Evolutionary conservation across 179 eudicot species (phyloP).

Genomic region (Patellifolia procumbens): DNA sequence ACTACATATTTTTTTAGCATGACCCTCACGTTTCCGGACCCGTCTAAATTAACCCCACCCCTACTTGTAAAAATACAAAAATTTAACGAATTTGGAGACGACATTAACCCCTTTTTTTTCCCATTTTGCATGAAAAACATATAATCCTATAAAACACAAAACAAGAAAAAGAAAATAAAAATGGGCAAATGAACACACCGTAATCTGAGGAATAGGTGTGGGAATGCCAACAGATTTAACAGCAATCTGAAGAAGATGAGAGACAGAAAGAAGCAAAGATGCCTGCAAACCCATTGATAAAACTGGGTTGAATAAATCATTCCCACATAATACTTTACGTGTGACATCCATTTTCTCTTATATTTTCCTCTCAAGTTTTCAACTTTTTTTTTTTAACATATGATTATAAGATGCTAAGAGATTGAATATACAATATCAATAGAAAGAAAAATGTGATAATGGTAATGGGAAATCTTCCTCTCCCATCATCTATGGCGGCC

Average conservation of each 20-base stretch:
- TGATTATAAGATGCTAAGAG: neutral
- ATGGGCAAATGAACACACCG: constrained; percentile 58
- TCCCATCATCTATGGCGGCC: constrained; percentile 15
- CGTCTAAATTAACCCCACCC: too few relatives aligned
- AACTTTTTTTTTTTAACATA: neutral
- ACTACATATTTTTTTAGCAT: too few relatives aligned
- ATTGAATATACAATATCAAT: neutral
- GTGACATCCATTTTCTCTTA: constrained; percentile 39
- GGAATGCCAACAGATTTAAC: constrained; percentile 67
- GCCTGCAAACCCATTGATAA: constrained; percentile 65
- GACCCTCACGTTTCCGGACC: too few relatives aligned
- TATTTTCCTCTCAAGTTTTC: neutral
- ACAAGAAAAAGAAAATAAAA: neutral
- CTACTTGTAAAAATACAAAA: too few relatives aligned
- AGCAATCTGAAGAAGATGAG: constrained; percentile 61
- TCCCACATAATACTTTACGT: constrained; percentile 39
- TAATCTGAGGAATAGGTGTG: constrained; percentile 65
- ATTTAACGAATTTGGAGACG: too few relatives aligned
- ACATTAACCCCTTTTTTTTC: too few relatives aligned
- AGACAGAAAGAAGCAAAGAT: constrained; percentile 55
- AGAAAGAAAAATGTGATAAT: neutral
- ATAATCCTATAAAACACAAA: neutral
- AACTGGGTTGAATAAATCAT: constrained; percentile 64
- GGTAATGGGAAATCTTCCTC: constrained; percentile 14
- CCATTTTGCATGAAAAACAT: too few relatives aligned